phyloP scores from a whole-genome alignment of 148 eudicot genomes.

The Selenicereus undatus region DNA sequence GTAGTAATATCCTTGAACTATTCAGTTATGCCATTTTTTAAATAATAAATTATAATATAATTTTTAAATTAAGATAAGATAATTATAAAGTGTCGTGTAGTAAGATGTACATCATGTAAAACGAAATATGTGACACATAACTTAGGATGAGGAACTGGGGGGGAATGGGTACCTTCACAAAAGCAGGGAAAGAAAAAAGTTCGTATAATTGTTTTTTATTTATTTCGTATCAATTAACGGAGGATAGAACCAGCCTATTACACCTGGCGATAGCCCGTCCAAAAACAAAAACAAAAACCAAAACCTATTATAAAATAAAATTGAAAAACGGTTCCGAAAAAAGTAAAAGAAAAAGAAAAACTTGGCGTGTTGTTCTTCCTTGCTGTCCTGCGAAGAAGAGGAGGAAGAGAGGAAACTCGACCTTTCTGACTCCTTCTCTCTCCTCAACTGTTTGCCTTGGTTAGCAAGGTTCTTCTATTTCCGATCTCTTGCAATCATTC shows the following conservation, averaged over 20 bases:
- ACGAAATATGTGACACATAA: no score
- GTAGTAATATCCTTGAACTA: no score
- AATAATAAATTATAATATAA: no score
- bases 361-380: neutral
- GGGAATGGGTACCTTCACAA: no score
- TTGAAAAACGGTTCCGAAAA: neutral
- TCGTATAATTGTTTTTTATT: no score
- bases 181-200: no score
- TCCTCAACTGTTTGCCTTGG: neutral
- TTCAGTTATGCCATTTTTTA: no score
- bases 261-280: conserved; percentile 5
- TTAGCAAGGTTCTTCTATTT: neutral
- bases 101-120: no score
- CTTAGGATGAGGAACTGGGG: no score
- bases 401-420: conserved; percentile 3
- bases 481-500: neutral
- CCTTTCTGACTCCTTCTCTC: conserved; percentile 4
- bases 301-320: neutral
- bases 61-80: no score
- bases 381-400: conserved; percentile 9
- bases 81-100: no score
- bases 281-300: neutral
- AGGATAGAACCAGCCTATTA: neutral
- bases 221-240: neutral
- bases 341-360: neutral